A percentile compares a stretch with the other conserved stretches of the same genome.
phyloP scores from a whole-genome alignment of 495 filamentous ascomycete genomes.

The Clohesyomyces aquaticus region DNA sequence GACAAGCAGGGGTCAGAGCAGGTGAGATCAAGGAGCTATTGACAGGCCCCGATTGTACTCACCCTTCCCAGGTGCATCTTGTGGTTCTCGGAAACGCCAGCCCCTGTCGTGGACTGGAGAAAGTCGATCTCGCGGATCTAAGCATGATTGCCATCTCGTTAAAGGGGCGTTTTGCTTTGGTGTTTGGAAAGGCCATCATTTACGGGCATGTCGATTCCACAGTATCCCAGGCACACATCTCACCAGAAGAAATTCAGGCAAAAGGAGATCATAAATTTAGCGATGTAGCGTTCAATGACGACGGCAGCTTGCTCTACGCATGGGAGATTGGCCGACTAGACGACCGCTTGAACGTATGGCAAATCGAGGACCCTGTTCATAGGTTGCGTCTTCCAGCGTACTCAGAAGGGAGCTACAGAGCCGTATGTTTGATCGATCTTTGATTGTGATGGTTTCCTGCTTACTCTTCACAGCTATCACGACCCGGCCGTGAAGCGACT shows the following conservation, averaged over 20 bases:
- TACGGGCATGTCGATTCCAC: not conserved
- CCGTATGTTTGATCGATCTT: not conserved
- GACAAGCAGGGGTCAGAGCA: not conserved
- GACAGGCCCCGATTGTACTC: not conserved
- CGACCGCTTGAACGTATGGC: constrained; percentile 8
- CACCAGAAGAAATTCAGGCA: not conserved
- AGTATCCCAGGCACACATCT: not conserved
- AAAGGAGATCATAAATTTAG: constrained; percentile 5
- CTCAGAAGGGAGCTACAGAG: constrained; percentile 1
- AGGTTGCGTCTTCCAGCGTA: not conserved
- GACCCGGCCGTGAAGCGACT: not conserved
- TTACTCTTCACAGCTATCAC: not conserved
- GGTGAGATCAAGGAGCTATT: not conserved
- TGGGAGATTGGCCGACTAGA: constrained; percentile 11
- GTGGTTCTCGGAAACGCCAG: not conserved
- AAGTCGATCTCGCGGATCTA: not conserved
- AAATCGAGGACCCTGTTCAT: not conserved
- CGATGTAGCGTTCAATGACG: constrained; percentile 7
- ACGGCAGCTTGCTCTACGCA: constrained; percentile 10
- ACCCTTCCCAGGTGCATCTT: not conserved
- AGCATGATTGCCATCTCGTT: not conserved
- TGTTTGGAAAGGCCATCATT: not conserved
- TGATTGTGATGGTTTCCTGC: not conserved
- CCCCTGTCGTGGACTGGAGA: not conserved
- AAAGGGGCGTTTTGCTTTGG: constrained; percentile 6